phyloP scores from a whole-genome alignment of 140 eudicot genomes.

The Ambrosia hybrid region DNA sequence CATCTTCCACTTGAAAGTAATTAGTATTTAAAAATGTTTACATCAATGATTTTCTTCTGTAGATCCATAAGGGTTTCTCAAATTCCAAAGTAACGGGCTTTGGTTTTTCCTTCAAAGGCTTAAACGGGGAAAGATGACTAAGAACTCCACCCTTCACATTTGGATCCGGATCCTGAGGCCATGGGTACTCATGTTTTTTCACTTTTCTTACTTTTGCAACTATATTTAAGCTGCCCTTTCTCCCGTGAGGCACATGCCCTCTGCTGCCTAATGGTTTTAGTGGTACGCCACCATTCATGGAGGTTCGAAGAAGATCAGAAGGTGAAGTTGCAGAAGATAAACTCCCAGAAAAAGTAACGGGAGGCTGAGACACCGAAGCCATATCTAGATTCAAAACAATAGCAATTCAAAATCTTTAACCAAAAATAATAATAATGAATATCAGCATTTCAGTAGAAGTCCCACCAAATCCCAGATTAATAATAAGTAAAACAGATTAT shows the following conservation, averaged over 20 bases:
- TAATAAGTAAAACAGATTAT: background rate
- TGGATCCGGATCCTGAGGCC: slow-evolving; percentile 77
- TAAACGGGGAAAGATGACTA: slow-evolving; percentile 77
- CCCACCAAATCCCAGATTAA: slow-evolving; percentile 18
- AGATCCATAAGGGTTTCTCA: slow-evolving; percentile 81
- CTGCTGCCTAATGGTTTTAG: slow-evolving; percentile 53
- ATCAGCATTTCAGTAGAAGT: slow-evolving; percentile 36
- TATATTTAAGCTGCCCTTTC: slow-evolving; percentile 48
- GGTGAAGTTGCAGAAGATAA: slow-evolving; percentile 58
- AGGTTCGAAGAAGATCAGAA: slow-evolving; percentile 75
- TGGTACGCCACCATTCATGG: slow-evolving; percentile 53
- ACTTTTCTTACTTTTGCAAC: slow-evolving; percentile 59
- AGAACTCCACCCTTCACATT: slow-evolving; percentile 87
- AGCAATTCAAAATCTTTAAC: slow-evolving; percentile 21
- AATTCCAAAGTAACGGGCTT: slow-evolving; percentile 85
- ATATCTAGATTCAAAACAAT: slow-evolving; percentile 35
- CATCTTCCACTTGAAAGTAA: slow-evolving; percentile 12
- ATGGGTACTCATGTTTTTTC: slow-evolving; percentile 75
- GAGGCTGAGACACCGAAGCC: slow-evolving; percentile 60
- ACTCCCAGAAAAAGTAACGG: slow-evolving; percentile 50
- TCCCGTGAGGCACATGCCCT: slow-evolving; percentile 43
- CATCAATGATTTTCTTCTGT: slow-evolving; percentile 75
- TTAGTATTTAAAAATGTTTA: slow-evolving; percentile 25
- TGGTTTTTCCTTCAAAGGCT: slow-evolving; percentile 76
- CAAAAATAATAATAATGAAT: slow-evolving; percentile 12